A percentile compares a stretch with the other conserved stretches of the same genome.
Evolutionary conservation across 352 stramenopile species (phyloP).

Genomic region (Phytophthora hybrid): DNA sequence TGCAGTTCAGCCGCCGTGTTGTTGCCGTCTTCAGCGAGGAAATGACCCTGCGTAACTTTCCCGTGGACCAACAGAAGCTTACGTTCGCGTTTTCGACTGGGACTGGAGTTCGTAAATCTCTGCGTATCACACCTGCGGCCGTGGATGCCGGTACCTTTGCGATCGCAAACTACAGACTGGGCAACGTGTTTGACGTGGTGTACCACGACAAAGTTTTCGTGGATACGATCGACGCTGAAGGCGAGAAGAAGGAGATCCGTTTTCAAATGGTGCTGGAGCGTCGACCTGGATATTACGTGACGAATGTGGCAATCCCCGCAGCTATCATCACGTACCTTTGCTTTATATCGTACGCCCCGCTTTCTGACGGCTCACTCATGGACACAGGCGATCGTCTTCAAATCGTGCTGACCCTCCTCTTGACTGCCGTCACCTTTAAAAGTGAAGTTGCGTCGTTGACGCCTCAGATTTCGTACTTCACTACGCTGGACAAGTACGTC

Average conservation of each 20-base stretch:
- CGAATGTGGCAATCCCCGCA: conserved; percentile 56
- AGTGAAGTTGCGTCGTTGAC: conserved; percentile 56
- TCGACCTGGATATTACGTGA: conserved; percentile 61
- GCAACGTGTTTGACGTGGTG: conserved; percentile 64
- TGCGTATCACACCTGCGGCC: conserved; percentile 43
- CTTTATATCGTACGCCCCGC: conserved; percentile 56
- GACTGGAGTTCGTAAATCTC: conserved; percentile 38
- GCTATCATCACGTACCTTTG: conserved; percentile 64
- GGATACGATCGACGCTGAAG: conserved; percentile 43
- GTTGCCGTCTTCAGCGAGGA: conserved; percentile 62
- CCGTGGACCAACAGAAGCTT: conserved; percentile 70
- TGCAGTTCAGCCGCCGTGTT: conserved; percentile 51
- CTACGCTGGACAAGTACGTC: conserved; percentile 67
- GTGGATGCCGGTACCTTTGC: conserved; percentile 55
- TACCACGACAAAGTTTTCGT: conserved; percentile 63
- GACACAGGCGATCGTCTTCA: conserved; percentile 63
- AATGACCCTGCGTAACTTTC: conserved; percentile 65
- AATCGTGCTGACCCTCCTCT: conserved; percentile 64
- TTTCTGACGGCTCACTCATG: conserved; percentile 44
- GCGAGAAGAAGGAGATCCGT: conserved; percentile 49
- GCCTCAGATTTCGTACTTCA: conserved; percentile 75
- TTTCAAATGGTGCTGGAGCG: conserved; percentile 73
- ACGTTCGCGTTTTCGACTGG: conserved; percentile 56
- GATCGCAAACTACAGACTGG: conserved; percentile 60
- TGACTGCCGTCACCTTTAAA: conserved; percentile 75